Evolutionary conservation across 1,284 basidiomycete genomes (phyloP).

Genomic region (Malassezia sympodialis): DNA sequence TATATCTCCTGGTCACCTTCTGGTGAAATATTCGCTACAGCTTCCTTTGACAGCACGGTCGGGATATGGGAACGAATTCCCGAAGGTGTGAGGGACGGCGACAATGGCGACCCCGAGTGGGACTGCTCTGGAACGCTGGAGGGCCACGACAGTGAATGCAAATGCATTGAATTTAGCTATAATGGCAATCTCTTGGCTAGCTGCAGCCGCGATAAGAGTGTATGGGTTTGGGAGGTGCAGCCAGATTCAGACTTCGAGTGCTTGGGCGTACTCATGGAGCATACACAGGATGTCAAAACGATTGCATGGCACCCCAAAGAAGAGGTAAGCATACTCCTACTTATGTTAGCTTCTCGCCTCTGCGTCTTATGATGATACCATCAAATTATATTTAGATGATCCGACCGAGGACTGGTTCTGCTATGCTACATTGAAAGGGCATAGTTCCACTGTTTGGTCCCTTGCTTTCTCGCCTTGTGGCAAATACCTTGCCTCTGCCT

Average conservation of each 20-base stretch:
- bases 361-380: slow-evolving; percentile 90
- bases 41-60: slow-evolving; percentile 86
- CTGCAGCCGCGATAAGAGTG: slow-evolving; percentile 89
- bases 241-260: slow-evolving; percentile 76
- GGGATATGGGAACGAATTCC: slow-evolving; percentile 66
- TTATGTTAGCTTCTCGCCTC: slow-evolving; percentile 66
- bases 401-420: slow-evolving; percentile 90
- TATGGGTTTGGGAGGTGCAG: slow-evolving; percentile 93
- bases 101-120: slow-evolving; percentile 50
- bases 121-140: slow-evolving; percentile 79
- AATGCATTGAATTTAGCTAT: slow-evolving; percentile 74
- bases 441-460: slow-evolving; percentile 76
- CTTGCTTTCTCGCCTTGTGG: slow-evolving; percentile 69
- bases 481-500: slow-evolving; percentile 67
- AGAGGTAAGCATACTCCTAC: slow-evolving; percentile 58
- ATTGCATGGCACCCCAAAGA: slow-evolving; percentile 90
- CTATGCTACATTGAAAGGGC: slow-evolving; percentile 68
- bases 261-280: slow-evolving; percentile 91
- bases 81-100: background rate
- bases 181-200: slow-evolving; percentile 74
- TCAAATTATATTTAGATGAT: slow-evolving; percentile 88
- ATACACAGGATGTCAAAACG: slow-evolving; percentile 89
- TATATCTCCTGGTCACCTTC: slow-evolving; percentile 80
- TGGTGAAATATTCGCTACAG: slow-evolving; percentile 79
- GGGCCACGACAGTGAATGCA: slow-evolving; percentile 96